phyloP scores from a whole-genome alignment of 305 asterid species.

The Fraxinus latifolia region DNA sequence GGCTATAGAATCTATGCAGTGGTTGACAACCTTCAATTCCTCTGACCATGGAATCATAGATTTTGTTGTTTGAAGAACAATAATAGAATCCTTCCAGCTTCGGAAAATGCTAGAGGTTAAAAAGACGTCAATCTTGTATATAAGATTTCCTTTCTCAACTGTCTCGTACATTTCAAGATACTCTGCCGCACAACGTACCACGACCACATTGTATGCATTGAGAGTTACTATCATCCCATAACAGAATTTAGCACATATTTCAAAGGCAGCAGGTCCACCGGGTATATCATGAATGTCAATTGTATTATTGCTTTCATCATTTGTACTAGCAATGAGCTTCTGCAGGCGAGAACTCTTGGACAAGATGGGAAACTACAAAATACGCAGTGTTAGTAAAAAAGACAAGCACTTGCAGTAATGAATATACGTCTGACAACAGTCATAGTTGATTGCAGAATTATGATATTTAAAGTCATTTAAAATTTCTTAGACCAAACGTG shows the following conservation, averaged over 20 bases:
- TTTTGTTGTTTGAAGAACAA: conserved; percentile 65
- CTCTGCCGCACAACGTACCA: conserved; percentile 79
- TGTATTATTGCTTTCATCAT: conserved; percentile 43
- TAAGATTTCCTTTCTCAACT: conserved; percentile 70
- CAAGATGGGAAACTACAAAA: conserved; percentile 73
- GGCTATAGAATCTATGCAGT: conserved; percentile 67
- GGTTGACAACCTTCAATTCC: conserved; percentile 64
- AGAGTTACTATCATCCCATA: conserved; percentile 78
- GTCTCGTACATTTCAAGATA: conserved; percentile 81
- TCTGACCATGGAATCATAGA: conserved; percentile 66
- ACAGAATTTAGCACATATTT: conserved; percentile 75
- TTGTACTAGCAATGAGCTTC: conserved; percentile 40
- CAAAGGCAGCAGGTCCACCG: conserved; percentile 79
- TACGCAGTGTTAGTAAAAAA: conserved; percentile 12
- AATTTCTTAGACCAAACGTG: background rate
- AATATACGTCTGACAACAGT: background rate
- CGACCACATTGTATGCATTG: conserved; percentile 75
- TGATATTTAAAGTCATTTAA: background rate
- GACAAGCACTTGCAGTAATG: background rate
- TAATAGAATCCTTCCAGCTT: conserved; percentile 83
- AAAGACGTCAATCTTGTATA: conserved; percentile 73
- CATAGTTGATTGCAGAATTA: background rate
- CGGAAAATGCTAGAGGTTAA: conserved; percentile 70
- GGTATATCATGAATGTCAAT: conserved; percentile 64
- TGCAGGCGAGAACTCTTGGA: conserved; percentile 73